Evolutionary conservation across 495 filamentous ascomycete species (phyloP).

Genomic region (Podospora pseudocomata): DNA sequence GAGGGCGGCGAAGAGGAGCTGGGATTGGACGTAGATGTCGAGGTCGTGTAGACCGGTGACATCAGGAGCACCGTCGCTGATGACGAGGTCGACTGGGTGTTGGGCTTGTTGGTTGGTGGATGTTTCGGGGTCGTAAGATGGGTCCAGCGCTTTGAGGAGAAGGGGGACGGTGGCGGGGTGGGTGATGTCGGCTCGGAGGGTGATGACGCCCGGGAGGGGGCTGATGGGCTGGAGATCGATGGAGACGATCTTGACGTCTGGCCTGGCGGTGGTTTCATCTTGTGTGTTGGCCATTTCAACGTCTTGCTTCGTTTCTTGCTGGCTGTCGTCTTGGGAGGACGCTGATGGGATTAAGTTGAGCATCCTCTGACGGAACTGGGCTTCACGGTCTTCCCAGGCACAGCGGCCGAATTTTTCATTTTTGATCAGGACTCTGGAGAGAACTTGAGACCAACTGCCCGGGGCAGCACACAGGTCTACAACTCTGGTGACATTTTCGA

Average conservation of each 20-base stretch:
- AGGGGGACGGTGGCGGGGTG: slow-evolving; percentile 91
- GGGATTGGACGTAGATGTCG: slow-evolving; percentile 95
- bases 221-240: slow-evolving; percentile 96
- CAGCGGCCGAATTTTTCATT: slow-evolving; percentile 81
- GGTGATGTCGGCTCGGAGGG: slow-evolving; percentile 90
- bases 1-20: slow-evolving; percentile 88
- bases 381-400: slow-evolving; percentile 80
- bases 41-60: slow-evolving; percentile 95
- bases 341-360: slow-evolving; percentile 42
- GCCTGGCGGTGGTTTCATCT: slow-evolving; percentile 49
- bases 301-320: neutral
- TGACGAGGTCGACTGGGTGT: slow-evolving; percentile 82
- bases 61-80: slow-evolving; percentile 93
- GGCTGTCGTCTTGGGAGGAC: slow-evolving; percentile 22
- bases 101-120: slow-evolving; percentile 44
- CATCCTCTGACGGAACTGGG: slow-evolving; percentile 54
- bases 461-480: slow-evolving; percentile 96
- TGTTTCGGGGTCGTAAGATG: slow-evolving; percentile 58
- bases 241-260: slow-evolving; percentile 87
- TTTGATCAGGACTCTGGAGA: slow-evolving; percentile 87
- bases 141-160: slow-evolving; percentile 78
- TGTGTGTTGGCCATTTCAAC: neutral
- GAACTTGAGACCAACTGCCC: slow-evolving; percentile 93
- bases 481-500: slow-evolving; percentile 80
- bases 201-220: slow-evolving; percentile 85